Base-by-base conservation (phyloP, 345 rosid genomes). In the Salix udensis region DNA sequence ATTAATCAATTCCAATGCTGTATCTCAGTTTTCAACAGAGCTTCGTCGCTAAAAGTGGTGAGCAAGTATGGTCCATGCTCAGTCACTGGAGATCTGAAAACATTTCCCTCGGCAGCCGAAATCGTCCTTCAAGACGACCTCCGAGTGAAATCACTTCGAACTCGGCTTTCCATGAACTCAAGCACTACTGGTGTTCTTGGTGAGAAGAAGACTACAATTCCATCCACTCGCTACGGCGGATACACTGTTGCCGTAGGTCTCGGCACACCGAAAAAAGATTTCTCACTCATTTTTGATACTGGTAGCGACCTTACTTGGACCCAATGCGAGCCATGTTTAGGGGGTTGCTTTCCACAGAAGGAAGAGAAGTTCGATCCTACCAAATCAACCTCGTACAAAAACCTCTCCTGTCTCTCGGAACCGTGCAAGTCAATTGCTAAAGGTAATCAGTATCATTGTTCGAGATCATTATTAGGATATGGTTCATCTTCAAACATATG, bases 271-370 rank as follows among this genome's bases (percentile, higher is more conserved):
- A 40, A 23, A 2, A 34, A 40, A 2, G 77, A 74, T n/a, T 58
- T 80, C 48, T 24, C 62, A 15, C 58, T 78, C 30, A 8, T 77
- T 19, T 77, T 82, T 0, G 86, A 83, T 75, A 80, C 86, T 4
- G 82, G 84, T 31, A 83, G 83, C 12, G 74, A 19, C 67, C 1
- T 74, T n/a, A 74, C 86, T 2, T 80, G 84, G 86, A 34, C 79
- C 4, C 53, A 67, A 10, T 83, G 86, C 55, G 60, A 55, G 34
- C 71, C 82, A 4, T 77, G 78, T 34, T 42, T 5, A 14, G 30
- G 7, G 9, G 31, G n/a, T 18, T 77, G 81, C 80, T 52, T 18
- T 52, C 58, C 23, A 19, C 55, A 74, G 2, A 23, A 70, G 1
- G 44, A 74, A 2, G 58, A 72, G 70, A 68, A 70, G 23, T 85